These are phyloP conservation scores for Phialophora tarda DNA, from an alignment of 2,329 filamentous ascomycete genomes.

Conservation along the genomic window DNA sequence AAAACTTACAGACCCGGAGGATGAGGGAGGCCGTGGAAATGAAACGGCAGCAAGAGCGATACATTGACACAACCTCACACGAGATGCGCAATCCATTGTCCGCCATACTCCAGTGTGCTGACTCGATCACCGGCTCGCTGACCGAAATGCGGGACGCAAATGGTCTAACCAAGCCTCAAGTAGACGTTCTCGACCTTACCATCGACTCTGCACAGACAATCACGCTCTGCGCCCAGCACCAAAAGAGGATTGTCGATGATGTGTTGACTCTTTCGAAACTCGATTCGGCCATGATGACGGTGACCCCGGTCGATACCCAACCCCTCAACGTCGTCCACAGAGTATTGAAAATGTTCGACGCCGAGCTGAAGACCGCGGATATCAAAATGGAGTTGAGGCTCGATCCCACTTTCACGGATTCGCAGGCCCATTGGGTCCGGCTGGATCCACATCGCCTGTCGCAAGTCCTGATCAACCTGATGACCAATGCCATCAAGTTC, in stretches of 20 bases:
- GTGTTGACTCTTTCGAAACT: slow-evolving; percentile 76
- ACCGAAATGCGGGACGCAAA: slow-evolving; percentile 54
- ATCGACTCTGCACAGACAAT: slow-evolving; percentile 80
- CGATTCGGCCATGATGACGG: slow-evolving; percentile 73
- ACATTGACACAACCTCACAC: slow-evolving; percentile 73
- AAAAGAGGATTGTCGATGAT: slow-evolving; percentile 79
- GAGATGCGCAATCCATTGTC: slow-evolving; percentile 64
- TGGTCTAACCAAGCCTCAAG: slow-evolving; percentile 31
- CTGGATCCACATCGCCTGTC: slow-evolving; percentile 76
- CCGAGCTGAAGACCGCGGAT: slow-evolving; percentile 71
- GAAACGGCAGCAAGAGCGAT: slow-evolving; percentile 79
- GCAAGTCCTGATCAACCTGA: slow-evolving; percentile 79
- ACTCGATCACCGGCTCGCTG: slow-evolving; percentile 57
- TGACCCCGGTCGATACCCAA: slow-evolving; percentile 72
- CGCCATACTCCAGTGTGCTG: slow-evolving; percentile 64
- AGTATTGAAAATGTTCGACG: slow-evolving; percentile 78
- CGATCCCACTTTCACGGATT: slow-evolving; percentile 64
- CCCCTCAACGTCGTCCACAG: slow-evolving; percentile 70
- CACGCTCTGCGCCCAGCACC: slow-evolving; percentile 76
- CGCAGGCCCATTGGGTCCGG: slow-evolving; percentile 68
- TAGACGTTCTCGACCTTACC: slow-evolving; percentile 56
- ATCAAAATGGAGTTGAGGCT: slow-evolving; percentile 70
- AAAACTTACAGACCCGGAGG: slow-evolving; percentile 76
- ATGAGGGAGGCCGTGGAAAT: slow-evolving; percentile 81
- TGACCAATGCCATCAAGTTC: slow-evolving; percentile 83